Base-by-base conservation (phyloP, 2,329 filamentous ascomycete species). In the Plectosphaerella sp. region DNA sequence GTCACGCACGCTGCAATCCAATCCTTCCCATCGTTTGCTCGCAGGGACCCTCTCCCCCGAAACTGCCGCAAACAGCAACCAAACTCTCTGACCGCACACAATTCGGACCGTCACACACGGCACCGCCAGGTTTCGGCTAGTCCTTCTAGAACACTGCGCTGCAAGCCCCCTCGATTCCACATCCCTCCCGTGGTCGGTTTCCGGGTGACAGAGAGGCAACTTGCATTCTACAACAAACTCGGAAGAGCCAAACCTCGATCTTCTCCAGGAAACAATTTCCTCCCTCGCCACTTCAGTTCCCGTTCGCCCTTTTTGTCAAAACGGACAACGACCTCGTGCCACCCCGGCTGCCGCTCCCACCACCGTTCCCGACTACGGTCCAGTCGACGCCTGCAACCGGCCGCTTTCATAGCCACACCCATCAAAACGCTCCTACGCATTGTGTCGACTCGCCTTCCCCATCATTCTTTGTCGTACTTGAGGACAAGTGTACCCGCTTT, bases 371-470 rank as follows among this genome's bases (percentile, higher is more conserved):
- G 28, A 33, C 3, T 7, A 33, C 28, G 28, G 28, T 12, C 11
- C 11, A 9, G 28, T 33, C 11, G 28, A 9, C 28, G 3, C 28
- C 28, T 33, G 28, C 28, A 33, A 33, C 28, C 28, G 28, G 28
- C 28, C 52, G 16, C 49, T 47, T 46, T 45, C 36, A 47, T 14
- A 10, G 39, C 39, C n/a, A 43, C n/a, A 43, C 39, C 9, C 20
- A 43, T 15, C 39, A 9, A 43, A 36, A 48, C 15, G 41, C 16
- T 14, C 43, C 49, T 55, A 41, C 50, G 48, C 52, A 56, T 55
- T 55, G 50, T 53, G 47, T 50, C 54, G 50, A 56, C 47, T 55
- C 53, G 53, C 54, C 41, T 3, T 56, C 52, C 52, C 54, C 55
- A 55, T 55, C 54, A 33, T 33, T 33, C 53, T 53, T 47, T 47